Conservation (phyloP, 352 stramenopile species). For the Blastocystis sp. region DNA sequence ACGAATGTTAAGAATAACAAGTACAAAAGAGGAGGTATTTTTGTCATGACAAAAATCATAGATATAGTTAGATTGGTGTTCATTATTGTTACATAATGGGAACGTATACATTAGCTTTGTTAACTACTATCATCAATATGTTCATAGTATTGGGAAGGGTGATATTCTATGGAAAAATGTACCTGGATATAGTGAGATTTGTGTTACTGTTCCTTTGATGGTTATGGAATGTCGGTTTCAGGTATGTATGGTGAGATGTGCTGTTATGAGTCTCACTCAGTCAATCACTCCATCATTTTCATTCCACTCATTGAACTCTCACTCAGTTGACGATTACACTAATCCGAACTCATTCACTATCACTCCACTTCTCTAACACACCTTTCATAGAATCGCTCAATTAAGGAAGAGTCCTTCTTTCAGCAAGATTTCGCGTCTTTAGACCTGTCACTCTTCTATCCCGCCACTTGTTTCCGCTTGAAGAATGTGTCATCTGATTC, state of each 20-base stretch:
- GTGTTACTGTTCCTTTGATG: constrained; percentile 38
- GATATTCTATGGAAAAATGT: constrained; percentile 43
- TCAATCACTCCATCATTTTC: too few relatives aligned
- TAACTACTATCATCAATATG: constrained; percentile 48
- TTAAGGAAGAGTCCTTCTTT: constrained; percentile 41
- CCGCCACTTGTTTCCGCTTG: not conserved
- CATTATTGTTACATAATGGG: not conserved
- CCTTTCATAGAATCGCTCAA: constrained; percentile 12
- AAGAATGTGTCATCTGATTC: constrained; percentile 51
- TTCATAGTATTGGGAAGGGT: not conserved
- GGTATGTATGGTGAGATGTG: not conserved
- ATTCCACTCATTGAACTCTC: too few relatives aligned
- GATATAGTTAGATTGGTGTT: constrained; percentile 3
- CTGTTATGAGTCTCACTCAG: not conserved
- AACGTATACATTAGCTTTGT: constrained; percentile 53
- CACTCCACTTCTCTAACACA: not conserved
- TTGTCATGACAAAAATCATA: not conserved
- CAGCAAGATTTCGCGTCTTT: constrained; percentile 29
- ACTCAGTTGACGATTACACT: too few relatives aligned
- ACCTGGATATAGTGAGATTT: constrained; percentile 16
- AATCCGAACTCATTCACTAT: not conserved
- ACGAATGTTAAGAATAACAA: not conserved
- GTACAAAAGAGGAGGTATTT: not conserved
- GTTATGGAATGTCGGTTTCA: constrained; percentile 50
- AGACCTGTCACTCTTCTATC: not conserved